Evolutionary conservation across 2,329 filamentous ascomycete species (phyloP).

Genomic region (Colletotrichum coccodes): DNA sequence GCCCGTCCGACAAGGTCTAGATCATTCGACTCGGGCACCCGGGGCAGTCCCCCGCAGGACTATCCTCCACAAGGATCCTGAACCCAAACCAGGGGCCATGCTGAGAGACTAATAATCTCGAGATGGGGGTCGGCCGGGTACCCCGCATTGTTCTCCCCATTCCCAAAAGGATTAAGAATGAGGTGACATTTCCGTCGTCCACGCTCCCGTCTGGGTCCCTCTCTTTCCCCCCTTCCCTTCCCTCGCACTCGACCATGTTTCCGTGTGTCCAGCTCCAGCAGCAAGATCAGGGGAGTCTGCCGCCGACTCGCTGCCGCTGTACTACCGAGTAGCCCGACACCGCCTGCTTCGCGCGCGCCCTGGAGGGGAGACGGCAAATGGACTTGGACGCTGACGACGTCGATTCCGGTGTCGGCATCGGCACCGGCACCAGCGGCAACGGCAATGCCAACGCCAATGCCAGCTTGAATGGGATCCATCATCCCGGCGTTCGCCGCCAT

Average conservation of each 20-base stretch:
- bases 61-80: constrained; percentile 6
- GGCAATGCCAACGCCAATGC: constrained; percentile 2
- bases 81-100: neutral
- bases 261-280: constrained; percentile 29
- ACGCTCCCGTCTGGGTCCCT: constrained; percentile 15
- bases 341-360: neutral
- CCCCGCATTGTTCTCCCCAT: constrained; percentile 27
- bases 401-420: constrained; percentile 29
- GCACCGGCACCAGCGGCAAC: constrained; percentile 9
- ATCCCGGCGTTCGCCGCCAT: constrained; percentile 17
- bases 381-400: constrained; percentile 23
- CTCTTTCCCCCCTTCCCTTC: constrained; percentile 9
- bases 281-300: constrained; percentile 27
- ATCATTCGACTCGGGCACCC: constrained; percentile 11
- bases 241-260: constrained; percentile 23
- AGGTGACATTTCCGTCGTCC: constrained; percentile 30
- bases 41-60: constrained; percentile 11
- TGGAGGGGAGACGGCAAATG: constrained; percentile 9
- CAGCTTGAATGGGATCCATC: neutral
- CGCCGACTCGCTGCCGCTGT: constrained; percentile 16
- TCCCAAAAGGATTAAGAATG: constrained; percentile 31
- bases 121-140: constrained; percentile 13
- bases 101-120: neutral
- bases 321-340: neutral
- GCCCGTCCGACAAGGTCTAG: neutral